Evolutionary conservation across 371 early-diverging fungal species (phyloP).

Genomic region (Mucor saturninus): DNA sequence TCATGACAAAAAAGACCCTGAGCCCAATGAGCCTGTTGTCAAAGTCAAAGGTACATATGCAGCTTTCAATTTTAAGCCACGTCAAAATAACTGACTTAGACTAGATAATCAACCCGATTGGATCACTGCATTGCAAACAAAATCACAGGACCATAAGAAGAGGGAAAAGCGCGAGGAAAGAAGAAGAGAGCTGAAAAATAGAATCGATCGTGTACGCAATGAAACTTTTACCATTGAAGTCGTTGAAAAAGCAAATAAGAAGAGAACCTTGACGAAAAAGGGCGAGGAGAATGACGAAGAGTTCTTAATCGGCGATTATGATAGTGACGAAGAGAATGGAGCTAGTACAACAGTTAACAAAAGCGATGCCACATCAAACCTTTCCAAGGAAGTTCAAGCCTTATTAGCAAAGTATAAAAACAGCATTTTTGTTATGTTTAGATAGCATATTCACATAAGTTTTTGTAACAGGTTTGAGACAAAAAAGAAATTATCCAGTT

Average conservation of each 20-base stretch:
- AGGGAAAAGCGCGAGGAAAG: constrained; percentile 20
- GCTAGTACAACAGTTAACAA: constrained; percentile 3
- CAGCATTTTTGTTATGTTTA: not conserved
- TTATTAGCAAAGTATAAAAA: constrained; percentile 53
- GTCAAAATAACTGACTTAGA: not conserved
- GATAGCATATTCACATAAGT: not conserved
- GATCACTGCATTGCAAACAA: constrained; percentile 37
- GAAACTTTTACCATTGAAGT: constrained; percentile 5
- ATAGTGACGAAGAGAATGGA: constrained; percentile 60
- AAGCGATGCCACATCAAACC: constrained; percentile 24
- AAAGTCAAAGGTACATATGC: constrained; percentile 7
- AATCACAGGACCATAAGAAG: constrained; percentile 21
- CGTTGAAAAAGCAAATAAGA: constrained; percentile 19
- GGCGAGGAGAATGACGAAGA: constrained; percentile 46
- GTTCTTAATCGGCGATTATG: constrained; percentile 69
- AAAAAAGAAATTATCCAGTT: constrained; percentile 15
- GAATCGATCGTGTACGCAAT: constrained; percentile 37
- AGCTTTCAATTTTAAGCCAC: too few species aligned
- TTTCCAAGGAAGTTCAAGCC: constrained; percentile 62
- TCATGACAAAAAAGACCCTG: constrained; percentile 25
- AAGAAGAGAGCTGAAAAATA: constrained; percentile 28
- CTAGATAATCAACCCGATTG: constrained; percentile 50
- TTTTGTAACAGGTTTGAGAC: constrained; percentile 20
- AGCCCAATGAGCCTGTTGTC: not conserved
- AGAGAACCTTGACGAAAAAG: not conserved